Evolutionary conservation across 148 eudicot species (phyloP), one percentile per base, ranked within the genome.

Genomic region (Arbutus unedo): DNA sequence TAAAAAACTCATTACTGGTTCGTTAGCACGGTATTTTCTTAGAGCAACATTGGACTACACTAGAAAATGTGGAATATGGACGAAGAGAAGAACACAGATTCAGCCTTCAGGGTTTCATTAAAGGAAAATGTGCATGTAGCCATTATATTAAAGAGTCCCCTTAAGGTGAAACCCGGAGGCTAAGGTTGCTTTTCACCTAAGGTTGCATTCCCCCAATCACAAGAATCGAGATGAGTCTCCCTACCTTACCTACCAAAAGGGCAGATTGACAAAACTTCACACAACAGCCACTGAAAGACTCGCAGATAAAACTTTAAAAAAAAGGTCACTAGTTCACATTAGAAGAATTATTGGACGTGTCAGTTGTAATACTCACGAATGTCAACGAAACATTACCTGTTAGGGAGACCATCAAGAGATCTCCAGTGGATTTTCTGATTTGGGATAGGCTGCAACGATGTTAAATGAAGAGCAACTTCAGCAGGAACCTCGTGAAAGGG

Each of bases 361-460:
- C 21, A 4, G 15, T 47, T 59, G 48, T 41, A 10, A 31, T 59
- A 62, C 10, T n/a, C 53, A 19, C 16, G 45, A 47, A n/a, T 38
- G 60, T 44, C 1, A 73, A 38, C 21, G 14, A 21, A 78, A 11
- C 49, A 16, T 59, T 87, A 96, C 99, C 95, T 91, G 87, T 96
- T 96, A 74, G 93, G 95, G 83, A 94, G 99, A 84, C 99, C 99
- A 82, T 93, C 99, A 74, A 93, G 75, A 59, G 99, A 96, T 91
- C 97, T 87, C 99, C 99, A 96, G 76, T 96, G 99, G 82, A 96
- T 93, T 87, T 96, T 96, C 85, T 94, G 96, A 88, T 96, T 96
- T 16, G 88, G 97, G 49, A 89, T 96, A 68, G 99, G 99, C 98
- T 94, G 91, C 84, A 89, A 79, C 67, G 15, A 43, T n/a, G 54